Evolutionary conservation across 805 yeast genomes (phyloP).

Genomic region (Ogataea wickerhamii): DNA sequence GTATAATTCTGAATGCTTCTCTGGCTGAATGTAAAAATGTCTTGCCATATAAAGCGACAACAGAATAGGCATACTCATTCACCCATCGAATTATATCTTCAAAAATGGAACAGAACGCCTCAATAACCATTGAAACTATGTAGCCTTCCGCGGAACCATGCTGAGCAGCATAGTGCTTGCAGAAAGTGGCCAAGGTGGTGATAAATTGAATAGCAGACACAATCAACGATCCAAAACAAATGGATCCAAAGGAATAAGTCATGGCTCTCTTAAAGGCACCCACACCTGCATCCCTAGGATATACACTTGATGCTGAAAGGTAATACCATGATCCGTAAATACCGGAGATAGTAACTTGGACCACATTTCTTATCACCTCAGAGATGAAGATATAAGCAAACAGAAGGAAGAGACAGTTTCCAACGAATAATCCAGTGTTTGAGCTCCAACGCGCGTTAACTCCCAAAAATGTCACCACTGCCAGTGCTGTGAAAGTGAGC

Average conservation of each 20-base stretch:
- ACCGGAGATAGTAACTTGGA: constrained; percentile 78
- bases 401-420: constrained; percentile 51
- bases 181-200: constrained; percentile 5
- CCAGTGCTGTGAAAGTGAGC: neutral
- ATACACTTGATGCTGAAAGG: constrained; percentile 44
- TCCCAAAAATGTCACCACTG: constrained; percentile 37
- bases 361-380: constrained; percentile 74
- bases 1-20: constrained; percentile 70
- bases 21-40: constrained; percentile 68
- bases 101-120: constrained; percentile 31
- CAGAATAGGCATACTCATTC: constrained; percentile 85
- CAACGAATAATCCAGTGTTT: constrained; percentile 17
- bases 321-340: constrained; percentile 92
- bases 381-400: constrained; percentile 80
- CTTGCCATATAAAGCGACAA: constrained; percentile 84
- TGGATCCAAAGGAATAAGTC: constrained; percentile 85
- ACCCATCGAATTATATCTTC: constrained; percentile 55
- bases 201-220: constrained; percentile 61
- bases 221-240: constrained; percentile 74
- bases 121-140: constrained; percentile 8
- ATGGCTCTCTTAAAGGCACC: constrained; percentile 75
- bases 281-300: constrained; percentile 73
- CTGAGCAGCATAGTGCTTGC: constrained; percentile 10
- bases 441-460: constrained; percentile 35
- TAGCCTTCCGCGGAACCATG: constrained; percentile 7